Evolutionary conservation across 495 filamentous ascomycete species (phyloP), one percentile per base, ranked within the genome.

Genomic region (Penicillium coprophilum): DNA sequence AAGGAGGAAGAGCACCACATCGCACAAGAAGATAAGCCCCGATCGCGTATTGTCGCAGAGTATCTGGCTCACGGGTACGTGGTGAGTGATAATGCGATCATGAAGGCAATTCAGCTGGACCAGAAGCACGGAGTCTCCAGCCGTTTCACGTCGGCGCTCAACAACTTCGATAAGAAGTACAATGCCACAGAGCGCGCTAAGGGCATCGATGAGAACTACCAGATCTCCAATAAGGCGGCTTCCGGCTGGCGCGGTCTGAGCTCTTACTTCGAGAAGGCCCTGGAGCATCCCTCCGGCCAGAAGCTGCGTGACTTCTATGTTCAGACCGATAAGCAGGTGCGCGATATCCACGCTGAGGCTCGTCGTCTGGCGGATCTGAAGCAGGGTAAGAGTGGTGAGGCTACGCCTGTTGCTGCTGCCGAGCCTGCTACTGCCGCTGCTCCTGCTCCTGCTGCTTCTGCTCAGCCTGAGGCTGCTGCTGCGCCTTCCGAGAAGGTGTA

Each of bases 1-100:
- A 66, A 78, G 56, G 82, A 87, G 58, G 80, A 79, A 19, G 64
- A 76, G 47, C 80, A 88, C 59, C 82, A 92, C 54, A 80, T 96
- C 65, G 82, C 85, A 4, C 94, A 97, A 66, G 94, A 98, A 67
- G 91, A 96, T 73, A 97, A 97, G 79, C 94, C 94, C 1, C 86
- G 90, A 65, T 82, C 87, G 19, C 92, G 95, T 64, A 96, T 98
- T 65, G 60, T 97, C 24, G 94, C 94, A 57, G 94, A 98, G 77
- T 96, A 96, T 70, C 86, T 98, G 27, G 92, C 92, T 5, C 89
- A 96, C 63, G 94, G 94, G 60, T 98, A 98, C 72, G 79, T 82
- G 19, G 75, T 98, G 61, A 89, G 88, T 50, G 94, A 98, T 70
- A 78, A 77, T n/a, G 88, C 88, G 4, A 81, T 97, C 46, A 85